Evolutionary conservation across 768 basidiomycete genomes (phyloP).

Genomic region (Amylocystis lapponica): DNA sequence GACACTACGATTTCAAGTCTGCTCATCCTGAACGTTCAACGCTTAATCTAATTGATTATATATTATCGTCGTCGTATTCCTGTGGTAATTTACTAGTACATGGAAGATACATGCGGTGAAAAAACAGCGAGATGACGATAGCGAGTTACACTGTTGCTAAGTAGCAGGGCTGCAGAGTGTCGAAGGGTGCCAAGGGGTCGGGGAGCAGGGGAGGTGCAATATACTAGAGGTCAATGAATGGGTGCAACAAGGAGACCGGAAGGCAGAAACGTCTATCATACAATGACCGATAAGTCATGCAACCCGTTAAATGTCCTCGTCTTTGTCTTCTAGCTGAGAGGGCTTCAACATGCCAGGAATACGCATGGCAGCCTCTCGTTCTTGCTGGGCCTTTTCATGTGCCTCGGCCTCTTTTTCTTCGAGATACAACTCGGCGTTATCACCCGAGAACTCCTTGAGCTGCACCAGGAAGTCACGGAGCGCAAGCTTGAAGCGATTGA

Average conservation of each 20-base stretch:
- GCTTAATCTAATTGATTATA: too few relatives aligned
- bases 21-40: too few relatives aligned
- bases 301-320: constrained; percentile 65
- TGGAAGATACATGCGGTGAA: constrained; percentile 19
- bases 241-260: constrained; percentile 1
- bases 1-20: too few relatives aligned
- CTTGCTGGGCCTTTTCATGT: constrained; percentile 70
- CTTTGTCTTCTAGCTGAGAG: constrained; percentile 89
- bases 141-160: constrained; percentile 18
- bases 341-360: constrained; percentile 99
- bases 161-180: constrained; percentile 7
- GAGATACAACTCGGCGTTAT: constrained; percentile 86
- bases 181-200: constrained; percentile 7
- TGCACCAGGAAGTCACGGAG: constrained; percentile 97
- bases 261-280: constrained; percentile 15
- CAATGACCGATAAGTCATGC: constrained; percentile 16
- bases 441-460: constrained; percentile 94
- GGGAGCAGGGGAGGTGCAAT: constrained; percentile 2
- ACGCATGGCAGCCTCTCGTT: constrained; percentile 83
- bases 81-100: constrained; percentile 21
- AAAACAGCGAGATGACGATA: constrained; percentile 23
- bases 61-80: constrained; percentile 18
- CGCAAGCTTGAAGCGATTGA: constrained; percentile 88
- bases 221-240: constrained; percentile 1
- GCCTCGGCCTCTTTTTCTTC: constrained; percentile 93